Evolutionary conservation across 305 asterid genomes (phyloP).

Genomic region (Withania somnifera): DNA sequence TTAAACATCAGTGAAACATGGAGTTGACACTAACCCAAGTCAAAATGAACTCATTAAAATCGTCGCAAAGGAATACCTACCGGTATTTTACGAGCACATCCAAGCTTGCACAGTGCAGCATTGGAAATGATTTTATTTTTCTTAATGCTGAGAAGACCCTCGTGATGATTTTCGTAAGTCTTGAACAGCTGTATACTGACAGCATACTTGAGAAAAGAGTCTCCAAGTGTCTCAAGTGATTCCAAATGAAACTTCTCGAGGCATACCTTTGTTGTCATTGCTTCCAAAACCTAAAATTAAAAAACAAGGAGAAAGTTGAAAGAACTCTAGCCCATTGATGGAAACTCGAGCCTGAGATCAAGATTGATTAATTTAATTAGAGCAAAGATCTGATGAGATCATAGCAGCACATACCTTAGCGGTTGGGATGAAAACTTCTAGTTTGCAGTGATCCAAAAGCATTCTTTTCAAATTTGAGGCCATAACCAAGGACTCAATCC

Average conservation of each 20-base stretch:
- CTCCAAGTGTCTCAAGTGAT: constrained; percentile 84
- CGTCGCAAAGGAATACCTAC: constrained; percentile 18
- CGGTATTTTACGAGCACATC: constrained; percentile 54
- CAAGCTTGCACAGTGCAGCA: constrained; percentile 61
- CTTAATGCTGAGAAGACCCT: constrained; percentile 54
- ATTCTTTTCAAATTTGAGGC: constrained; percentile 51
- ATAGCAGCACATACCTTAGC: constrained; percentile 27
- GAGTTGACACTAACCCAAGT: neutral
- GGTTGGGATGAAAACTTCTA: constrained; percentile 41
- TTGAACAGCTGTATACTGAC: constrained; percentile 51
- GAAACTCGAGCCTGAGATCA: neutral
- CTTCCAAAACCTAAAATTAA: constrained; percentile 58
- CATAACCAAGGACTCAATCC: constrained; percentile 62
- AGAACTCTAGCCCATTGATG: neutral
- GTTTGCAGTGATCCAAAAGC: constrained; percentile 26
- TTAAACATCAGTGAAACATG: neutral
- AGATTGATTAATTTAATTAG: no score
- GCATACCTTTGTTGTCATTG: constrained; percentile 68
- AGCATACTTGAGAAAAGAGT: constrained; percentile 71
- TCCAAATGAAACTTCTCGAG: constrained; percentile 61
- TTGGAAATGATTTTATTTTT: constrained; percentile 44
- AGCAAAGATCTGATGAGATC: neutral
- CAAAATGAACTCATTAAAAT: neutral
- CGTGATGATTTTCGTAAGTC: constrained; percentile 42
- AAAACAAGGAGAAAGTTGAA: neutral